Percentiles rank a stretch among this genome's conserved stretches.
These are phyloP conservation scores for Thalia dealbata DNA, from an alignment of 176 grass and related monocot genomes.

Conservation along the genomic window DNA sequence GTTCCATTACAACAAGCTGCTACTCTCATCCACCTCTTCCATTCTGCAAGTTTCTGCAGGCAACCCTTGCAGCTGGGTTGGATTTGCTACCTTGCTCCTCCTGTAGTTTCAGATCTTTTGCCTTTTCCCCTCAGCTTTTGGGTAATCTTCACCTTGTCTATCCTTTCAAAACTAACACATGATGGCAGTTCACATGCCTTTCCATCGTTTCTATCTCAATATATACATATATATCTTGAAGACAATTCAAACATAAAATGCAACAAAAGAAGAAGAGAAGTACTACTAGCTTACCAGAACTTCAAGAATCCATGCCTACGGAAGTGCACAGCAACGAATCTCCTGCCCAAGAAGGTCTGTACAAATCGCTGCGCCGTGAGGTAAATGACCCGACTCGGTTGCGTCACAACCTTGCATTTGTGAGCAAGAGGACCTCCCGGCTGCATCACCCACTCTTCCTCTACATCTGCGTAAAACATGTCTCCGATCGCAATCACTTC, in stretches of 20 bases:
- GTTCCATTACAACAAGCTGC: no score
- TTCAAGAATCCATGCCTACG: constrained; percentile 85
- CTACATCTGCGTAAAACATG: constrained; percentile 85
- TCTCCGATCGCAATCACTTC: constrained; percentile 79
- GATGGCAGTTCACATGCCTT: no score
- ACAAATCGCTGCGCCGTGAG: constrained; percentile 84
- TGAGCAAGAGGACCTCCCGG: constrained; percentile 69
- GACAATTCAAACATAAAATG: not conserved
- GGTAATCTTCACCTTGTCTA: no score
- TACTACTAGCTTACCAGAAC: constrained; percentile 55
- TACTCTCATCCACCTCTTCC: no score
- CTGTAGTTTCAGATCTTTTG: no score
- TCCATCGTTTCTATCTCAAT: not conserved
- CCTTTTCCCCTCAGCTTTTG: no score
- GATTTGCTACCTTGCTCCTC: no score
- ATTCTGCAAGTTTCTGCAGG: no score
- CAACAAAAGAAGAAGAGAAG: not conserved
- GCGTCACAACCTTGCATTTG: constrained; percentile 73
- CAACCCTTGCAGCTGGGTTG: no score
- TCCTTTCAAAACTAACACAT: no score
- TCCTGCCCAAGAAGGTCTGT: constrained; percentile 81
- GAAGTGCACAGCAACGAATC: constrained; percentile 91
- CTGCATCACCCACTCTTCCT: constrained; percentile 88
- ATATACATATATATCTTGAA: not conserved
- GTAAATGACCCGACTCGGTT: constrained; percentile 54